phyloP scores from a whole-genome alignment of 2,329 filamentous ascomycete species.

The Fusarium musae region DNA sequence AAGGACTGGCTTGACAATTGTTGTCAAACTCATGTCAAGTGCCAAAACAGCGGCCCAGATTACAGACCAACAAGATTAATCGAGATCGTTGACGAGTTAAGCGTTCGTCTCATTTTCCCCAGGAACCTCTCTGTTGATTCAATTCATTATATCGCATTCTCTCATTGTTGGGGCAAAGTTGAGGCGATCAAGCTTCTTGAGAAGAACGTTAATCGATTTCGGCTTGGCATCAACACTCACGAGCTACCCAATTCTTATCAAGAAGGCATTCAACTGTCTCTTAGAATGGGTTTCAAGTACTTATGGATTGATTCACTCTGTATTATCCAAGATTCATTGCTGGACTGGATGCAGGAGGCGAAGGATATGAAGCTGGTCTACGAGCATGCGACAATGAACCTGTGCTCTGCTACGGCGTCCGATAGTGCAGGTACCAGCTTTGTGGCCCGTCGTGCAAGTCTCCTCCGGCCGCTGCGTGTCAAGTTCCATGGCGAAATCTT shows the following conservation, averaged over 20 bases:
- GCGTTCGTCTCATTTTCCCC: not conserved
- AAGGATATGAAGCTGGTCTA: not conserved
- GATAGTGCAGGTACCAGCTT: not conserved
- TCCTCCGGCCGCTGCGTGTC: fast-evolving
- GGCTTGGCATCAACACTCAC: not conserved
- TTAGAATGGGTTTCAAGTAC: fast-evolving
- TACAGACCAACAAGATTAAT: not conserved
- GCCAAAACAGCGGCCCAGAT: fast-evolving
- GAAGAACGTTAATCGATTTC: not conserved
- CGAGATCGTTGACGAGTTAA: not conserved
- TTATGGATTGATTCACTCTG: too few relatives aligned
- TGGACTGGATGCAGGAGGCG: not conserved
- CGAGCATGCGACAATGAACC: not conserved
- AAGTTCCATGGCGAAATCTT: not conserved
- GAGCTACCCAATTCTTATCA: not conserved
- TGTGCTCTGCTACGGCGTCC: not conserved
- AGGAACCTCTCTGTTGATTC: fast-evolving
- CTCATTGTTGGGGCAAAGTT: not conserved
- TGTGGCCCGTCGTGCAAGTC: not conserved
- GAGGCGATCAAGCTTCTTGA: not conserved
- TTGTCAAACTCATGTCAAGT: not conserved
- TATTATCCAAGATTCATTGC: not conserved
- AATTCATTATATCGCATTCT: not conserved
- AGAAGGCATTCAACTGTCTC: not conserved
- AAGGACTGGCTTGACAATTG: not conserved